These are phyloP conservation scores for Calocera cornea DNA, from an alignment of 768 basidiomycete genomes.

Conservation along the genomic window DNA sequence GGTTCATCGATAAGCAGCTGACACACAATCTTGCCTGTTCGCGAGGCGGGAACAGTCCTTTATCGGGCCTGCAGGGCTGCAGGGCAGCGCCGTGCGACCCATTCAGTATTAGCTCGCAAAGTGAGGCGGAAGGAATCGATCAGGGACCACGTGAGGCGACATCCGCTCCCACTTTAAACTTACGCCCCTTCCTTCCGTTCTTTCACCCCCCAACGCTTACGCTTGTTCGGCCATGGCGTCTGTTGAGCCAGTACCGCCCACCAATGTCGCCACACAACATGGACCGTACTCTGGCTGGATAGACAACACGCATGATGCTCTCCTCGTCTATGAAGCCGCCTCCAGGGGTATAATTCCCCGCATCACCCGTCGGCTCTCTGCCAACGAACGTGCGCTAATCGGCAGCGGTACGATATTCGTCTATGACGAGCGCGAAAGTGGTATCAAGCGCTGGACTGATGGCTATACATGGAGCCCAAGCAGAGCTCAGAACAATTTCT, in stretches of 20 bases:
- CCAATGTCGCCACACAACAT: neutral
- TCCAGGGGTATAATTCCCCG: slow-evolving; percentile 78
- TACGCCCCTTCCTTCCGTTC: slow-evolving; percentile 3
- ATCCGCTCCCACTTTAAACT: slow-evolving; percentile 1
- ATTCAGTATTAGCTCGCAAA: neutral
- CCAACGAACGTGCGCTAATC: slow-evolving; percentile 86
- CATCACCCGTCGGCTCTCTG: slow-evolving; percentile 82
- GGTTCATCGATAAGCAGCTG: neutral
- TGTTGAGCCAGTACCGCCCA: neutral
- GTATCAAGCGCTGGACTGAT: slow-evolving; percentile 97
- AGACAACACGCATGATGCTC: slow-evolving; percentile 85
- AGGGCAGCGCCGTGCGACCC: neutral
- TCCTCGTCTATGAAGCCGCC: slow-evolving; percentile 93
- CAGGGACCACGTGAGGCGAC: neutral
- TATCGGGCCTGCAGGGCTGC: neutral
- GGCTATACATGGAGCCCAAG: slow-evolving; percentile 93
- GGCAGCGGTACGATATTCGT: slow-evolving; percentile 89
- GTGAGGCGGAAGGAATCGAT: neutral
- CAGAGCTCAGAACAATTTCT: slow-evolving; percentile 84
- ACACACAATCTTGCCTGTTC: neutral
- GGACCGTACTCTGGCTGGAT: slow-evolving; percentile 51
- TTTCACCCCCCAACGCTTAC: neutral
- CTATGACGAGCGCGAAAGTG: slow-evolving; percentile 93
- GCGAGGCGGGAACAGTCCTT: neutral
- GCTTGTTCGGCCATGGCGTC: neutral